Base-by-base conservation (phyloP, 2,329 filamentous ascomycete species). In the Chaetomium strumarium region DNA sequence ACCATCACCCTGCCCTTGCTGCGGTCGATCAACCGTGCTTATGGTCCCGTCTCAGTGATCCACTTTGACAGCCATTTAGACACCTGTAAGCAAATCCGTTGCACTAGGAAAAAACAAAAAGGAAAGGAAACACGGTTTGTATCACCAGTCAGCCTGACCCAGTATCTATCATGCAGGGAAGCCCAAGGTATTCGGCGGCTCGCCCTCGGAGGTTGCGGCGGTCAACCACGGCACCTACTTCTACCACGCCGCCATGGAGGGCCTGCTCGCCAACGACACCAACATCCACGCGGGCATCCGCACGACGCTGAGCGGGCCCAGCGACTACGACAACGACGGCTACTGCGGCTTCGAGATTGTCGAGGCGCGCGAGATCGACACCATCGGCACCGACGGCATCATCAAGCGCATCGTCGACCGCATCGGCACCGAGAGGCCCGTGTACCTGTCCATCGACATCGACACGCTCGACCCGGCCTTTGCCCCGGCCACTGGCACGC, bases 221-320 rank as follows among this genome's bases (percentile, higher is more conserved):
- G 84, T 95, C 72, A 95, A 93, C 71, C 88, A 93, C 71, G 89
- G 89, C 39, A 93, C 88, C 1, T 93, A 93, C 73, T 95, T 95
- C 72, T 93, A 85, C 71, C 87, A 92, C 66, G 89, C 88, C 0
- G 72, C 85, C 1, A 80, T 84, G 70, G 88, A 93, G 66, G 89
- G 89, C 2, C 75, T 93, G 14, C 75, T 95, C 17, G 77, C 77
- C 57, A 95, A 93, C 65, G 86, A 93, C 72, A 86, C 81, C 60
- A 92, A 90, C 70, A 90, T 95, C 69, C 89, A 95, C 67, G 89
- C 88, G 14, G 89, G 89, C 37, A 93, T 95, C 67, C 83, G 89
- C 51, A 93, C 89, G 0, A 93, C 88, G 2, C 75, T 93, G 16
- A 86, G 81, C 54, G 88, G 88, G 0, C 83, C 85, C 0, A 86